Conservation (phyloP, 805 yeast species). For the Tetrapisispora iriomotensis region DNA sequence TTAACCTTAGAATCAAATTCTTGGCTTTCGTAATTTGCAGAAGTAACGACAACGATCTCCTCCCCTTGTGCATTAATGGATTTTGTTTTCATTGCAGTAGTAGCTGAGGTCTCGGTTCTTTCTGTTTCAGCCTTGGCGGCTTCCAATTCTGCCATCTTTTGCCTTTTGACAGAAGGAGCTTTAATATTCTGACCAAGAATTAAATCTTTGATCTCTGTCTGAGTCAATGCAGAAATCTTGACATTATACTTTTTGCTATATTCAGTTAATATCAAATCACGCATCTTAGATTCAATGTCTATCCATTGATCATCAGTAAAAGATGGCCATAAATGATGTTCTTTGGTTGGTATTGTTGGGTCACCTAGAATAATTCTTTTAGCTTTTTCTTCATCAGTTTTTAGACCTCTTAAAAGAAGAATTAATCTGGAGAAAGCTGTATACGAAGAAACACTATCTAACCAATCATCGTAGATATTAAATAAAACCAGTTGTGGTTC, state of each 20-base stretch:
- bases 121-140: slow-evolving; percentile 34
- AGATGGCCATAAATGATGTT: slow-evolving; percentile 90
- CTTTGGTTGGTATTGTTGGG: slow-evolving; percentile 53
- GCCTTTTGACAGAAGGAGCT: slow-evolving; percentile 82
- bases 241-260: slow-evolving; percentile 81
- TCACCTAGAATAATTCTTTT: slow-evolving; percentile 71
- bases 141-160: slow-evolving; percentile 70
- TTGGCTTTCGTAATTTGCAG: slow-evolving; percentile 79
- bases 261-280: slow-evolving; percentile 79
- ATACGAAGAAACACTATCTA: slow-evolving; percentile 67
- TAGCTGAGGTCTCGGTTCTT: slow-evolving; percentile 37
- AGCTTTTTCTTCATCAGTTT: slow-evolving; percentile 67
- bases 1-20: slow-evolving; percentile 75
- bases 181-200: slow-evolving; percentile 89
- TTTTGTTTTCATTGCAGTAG: slow-evolving; percentile 70
- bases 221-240: slow-evolving; percentile 78
- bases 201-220: slow-evolving; percentile 85
- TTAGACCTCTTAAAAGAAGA: slow-evolving; percentile 71
- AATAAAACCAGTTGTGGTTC: slow-evolving; percentile 90
- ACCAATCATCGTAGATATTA: slow-evolving; percentile 93
- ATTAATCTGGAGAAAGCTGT: slow-evolving; percentile 90
- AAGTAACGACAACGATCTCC: slow-evolving; percentile 87
- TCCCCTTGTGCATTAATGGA: slow-evolving; percentile 93
- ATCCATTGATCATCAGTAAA: slow-evolving; percentile 86
- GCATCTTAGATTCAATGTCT: slow-evolving; percentile 72